Evolutionary conservation across 169 alveolate species (phyloP), one percentile per base, ranked within the genome.

Genomic region (Cryptosporidium sp.): DNA sequence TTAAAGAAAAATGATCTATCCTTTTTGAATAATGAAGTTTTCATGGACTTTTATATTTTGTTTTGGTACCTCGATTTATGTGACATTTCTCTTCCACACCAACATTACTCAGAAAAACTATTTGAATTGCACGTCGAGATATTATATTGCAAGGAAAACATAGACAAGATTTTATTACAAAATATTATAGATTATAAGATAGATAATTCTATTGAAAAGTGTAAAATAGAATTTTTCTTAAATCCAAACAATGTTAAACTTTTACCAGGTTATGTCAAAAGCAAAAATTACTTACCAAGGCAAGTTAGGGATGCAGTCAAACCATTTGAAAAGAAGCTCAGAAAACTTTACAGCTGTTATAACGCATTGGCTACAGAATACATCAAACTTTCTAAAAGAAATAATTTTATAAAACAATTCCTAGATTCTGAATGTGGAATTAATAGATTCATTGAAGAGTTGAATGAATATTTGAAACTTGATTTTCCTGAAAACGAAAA

Each of bases 51-150:
- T 39, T 80, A 80, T 31, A 21, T 80, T 37, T 41, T 59, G 16
- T 80, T 80, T 43, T 80, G 89, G 89, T 80, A 62, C 35, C 70
- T 80, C 7, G 75, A 65, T 43, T 31, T 80, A 21, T 58, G 41
- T 16, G 89, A 80, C 23, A 59, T 80, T 62, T 35, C 68, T 41
- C 48, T 80, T n/a, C 89, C 89, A 35, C 26, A 23, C 6, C 33
- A 59, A 65, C 75, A 80, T 26, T 80, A 80, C 62, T 80, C 75
- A 33, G 59, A 37, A 65, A 65, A 41, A 12, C 45, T 80, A 26
- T 62, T 59, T 9, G 75, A 80, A 43, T 26, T 80, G 12, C 62
- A 80, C 26, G 18, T 5, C 41, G 75, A 80, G 21, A 80, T 80
- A 31, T 41, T 16, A 4, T 48, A 26, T 62, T 80, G 80, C 59